A percentile compares a stretch with the other conserved stretches of the same genome.
Evolutionary conservation across 2,329 filamentous ascomycete genomes (phyloP).

Genomic region (Acephala macrosclerotiorum): DNA sequence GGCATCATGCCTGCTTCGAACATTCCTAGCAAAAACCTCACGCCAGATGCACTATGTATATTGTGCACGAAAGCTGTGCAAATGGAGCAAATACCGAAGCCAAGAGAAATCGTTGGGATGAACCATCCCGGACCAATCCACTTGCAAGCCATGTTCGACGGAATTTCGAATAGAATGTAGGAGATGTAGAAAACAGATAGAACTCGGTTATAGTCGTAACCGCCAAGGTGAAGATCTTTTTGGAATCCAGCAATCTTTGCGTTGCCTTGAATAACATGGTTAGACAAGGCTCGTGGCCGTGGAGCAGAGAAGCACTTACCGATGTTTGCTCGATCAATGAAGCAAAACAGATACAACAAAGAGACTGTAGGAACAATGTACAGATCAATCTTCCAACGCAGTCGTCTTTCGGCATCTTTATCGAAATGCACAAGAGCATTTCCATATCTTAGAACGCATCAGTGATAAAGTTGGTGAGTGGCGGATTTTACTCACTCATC

Average conservation of each 20-base stretch:
- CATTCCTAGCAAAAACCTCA: conserved; percentile 71
- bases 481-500: conserved; percentile 32
- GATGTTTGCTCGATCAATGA: conserved; percentile 78
- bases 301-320: conserved; percentile 54
- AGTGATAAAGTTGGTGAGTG: neutral
- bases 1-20: conserved; percentile 73
- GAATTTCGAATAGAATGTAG: conserved; percentile 76
- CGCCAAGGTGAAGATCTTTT: conserved; percentile 62
- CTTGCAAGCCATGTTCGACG: conserved; percentile 73
- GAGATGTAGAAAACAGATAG: conserved; percentile 75
- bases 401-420: conserved; percentile 59
- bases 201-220: conserved; percentile 74
- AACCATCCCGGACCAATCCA: conserved; percentile 77
- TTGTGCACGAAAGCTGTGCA: conserved; percentile 70
- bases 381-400: conserved; percentile 71
- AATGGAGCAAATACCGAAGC: conserved; percentile 69
- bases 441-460: conserved; percentile 48
- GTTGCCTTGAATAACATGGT: conserved; percentile 59
- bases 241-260: conserved; percentile 71
- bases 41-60: conserved; percentile 55
- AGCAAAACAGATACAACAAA: conserved; percentile 74
- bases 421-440: conserved; percentile 61
- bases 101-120: conserved; percentile 66
- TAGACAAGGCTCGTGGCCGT: neutral
- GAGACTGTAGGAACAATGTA: conserved; percentile 71